Percentiles rank a stretch among this genome's conserved stretches.
Conservation (phyloP, 352 stramenopile species). For the Pythium myriotylum region DNA sequence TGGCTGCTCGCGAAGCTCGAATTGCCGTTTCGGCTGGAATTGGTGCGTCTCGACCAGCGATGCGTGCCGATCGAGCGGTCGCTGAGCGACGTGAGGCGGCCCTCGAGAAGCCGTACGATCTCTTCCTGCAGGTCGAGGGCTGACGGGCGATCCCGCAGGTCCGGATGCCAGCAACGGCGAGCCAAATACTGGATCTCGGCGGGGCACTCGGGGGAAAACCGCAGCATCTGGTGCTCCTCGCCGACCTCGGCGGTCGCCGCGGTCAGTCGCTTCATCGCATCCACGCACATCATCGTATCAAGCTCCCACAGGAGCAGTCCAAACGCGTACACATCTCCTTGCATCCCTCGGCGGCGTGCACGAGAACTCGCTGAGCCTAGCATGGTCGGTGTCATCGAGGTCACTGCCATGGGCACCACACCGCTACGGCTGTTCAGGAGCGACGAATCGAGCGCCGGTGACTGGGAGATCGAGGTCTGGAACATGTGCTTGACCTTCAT, state of each 20-base stretch:
- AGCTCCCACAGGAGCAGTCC: constrained; percentile 76
- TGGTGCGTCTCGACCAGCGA: constrained; percentile 60
- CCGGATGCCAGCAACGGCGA: constrained; percentile 63
- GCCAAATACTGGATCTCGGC: constrained; percentile 54
- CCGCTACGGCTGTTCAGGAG: constrained; percentile 14
- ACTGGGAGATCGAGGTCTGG: constrained; percentile 37
- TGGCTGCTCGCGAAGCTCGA: constrained; percentile 25
- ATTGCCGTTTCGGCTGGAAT: constrained; percentile 31
- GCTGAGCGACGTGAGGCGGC: constrained; percentile 45
- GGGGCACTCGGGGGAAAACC: constrained; percentile 67
- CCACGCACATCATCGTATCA: constrained; percentile 71
- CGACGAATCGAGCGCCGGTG: constrained; percentile 25
- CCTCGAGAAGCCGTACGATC: constrained; percentile 67
- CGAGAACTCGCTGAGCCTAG: constrained; percentile 16
- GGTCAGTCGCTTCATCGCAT: constrained; percentile 52
- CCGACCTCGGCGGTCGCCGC: constrained; percentile 15
- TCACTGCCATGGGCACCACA: background rate
- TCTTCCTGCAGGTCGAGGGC: constrained; percentile 78
- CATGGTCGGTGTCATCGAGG: constrained; percentile 17
- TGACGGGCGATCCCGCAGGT: constrained; percentile 46
- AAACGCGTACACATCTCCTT: constrained; percentile 71
- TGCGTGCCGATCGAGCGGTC: constrained; percentile 29
- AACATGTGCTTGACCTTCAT: constrained; percentile 39
- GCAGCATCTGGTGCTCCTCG: constrained; percentile 57
- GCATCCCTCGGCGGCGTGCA: constrained; percentile 15